Conservation (phyloP, 768 basidiomycete species). For the Russula emetica region DNA sequence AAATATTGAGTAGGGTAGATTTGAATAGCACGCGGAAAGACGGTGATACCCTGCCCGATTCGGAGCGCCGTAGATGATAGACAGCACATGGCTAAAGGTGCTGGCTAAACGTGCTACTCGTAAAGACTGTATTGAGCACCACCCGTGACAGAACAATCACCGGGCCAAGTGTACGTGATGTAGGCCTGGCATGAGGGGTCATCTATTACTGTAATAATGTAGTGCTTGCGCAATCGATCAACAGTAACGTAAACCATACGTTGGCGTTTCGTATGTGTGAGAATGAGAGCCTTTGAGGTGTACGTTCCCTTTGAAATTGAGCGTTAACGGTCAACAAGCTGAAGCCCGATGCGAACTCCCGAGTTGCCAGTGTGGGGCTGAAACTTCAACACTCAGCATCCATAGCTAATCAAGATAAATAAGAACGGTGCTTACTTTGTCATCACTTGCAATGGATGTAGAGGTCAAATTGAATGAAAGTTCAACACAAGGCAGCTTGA, state of each 20-base stretch:
- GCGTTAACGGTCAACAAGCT: neutral
- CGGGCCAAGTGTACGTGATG: conserved; percentile 39
- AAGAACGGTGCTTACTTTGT: conserved; percentile 24
- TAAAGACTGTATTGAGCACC: conserved; percentile 51
- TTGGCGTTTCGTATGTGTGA: conserved; percentile 41
- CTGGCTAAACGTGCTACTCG: conserved; percentile 39
- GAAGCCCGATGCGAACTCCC: conserved; percentile 36
- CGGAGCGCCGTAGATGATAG: neutral
- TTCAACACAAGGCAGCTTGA: conserved; percentile 46
- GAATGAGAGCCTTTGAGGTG: conserved; percentile 25
- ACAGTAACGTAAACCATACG: conserved; percentile 31
- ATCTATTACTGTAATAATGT: too few relatives aligned
- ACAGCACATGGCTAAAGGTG: conserved; percentile 56
- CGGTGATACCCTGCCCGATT: too few relatives aligned
- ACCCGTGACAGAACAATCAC: conserved; percentile 42
- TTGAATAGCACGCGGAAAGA: too few relatives aligned
- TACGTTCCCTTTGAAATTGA: neutral
- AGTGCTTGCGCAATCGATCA: neutral
- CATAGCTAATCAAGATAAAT: conserved; percentile 37
- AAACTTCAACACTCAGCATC: conserved; percentile 42
- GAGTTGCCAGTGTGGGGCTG: conserved; percentile 41
- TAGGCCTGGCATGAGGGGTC: conserved; percentile 34
- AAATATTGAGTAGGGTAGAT: conserved; percentile 50
- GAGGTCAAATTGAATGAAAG: neutral
- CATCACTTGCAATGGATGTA: neutral